Evolutionary conservation across 345 rosid genomes (phyloP).

Genomic region (Arabidopsis arenosa): DNA sequence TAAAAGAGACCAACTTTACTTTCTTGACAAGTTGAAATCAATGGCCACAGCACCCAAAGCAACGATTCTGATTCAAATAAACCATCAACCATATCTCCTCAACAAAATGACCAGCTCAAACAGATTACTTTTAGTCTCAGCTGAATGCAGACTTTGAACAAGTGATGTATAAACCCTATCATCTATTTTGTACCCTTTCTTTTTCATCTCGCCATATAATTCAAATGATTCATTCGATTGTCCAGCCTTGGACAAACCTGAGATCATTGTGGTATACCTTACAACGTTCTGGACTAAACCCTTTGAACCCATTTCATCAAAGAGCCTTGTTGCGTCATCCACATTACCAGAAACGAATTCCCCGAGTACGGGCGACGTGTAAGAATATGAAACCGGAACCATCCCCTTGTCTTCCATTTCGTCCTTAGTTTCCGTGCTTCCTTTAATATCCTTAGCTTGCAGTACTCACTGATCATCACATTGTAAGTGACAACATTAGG

Average conservation of each 20-base stretch:
- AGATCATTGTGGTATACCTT: constrained; percentile 60
- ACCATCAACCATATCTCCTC: constrained; percentile 3
- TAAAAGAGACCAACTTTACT: constrained; percentile 26
- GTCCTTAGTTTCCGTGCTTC: constrained; percentile 65
- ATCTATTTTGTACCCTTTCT: constrained; percentile 58
- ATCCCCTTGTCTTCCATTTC: constrained; percentile 60
- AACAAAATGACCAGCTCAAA: constrained; percentile 1
- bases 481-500: constrained; percentile 64
- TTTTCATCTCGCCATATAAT: constrained; percentile 31
- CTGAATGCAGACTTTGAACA: constrained; percentile 60
- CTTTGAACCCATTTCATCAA: constrained; percentile 51
- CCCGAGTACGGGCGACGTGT: too few relatives aligned
- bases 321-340: constrained; percentile 14
- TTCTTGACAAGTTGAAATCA: constrained; percentile 31
- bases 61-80: constrained; percentile 10
- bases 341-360: too few relatives aligned
- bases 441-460: constrained; percentile 65
- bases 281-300: constrained; percentile 50
- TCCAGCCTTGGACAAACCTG: constrained; percentile 63
- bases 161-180: constrained; percentile 61
- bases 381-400: neutral
- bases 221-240: constrained; percentile 72
- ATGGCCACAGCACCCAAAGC: neutral
- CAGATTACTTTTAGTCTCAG: neutral
- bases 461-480: constrained; percentile 68